phyloP scores from a whole-genome alignment of 2,329 filamentous ascomycete species.

The Akanthomyces dipterigenus region DNA sequence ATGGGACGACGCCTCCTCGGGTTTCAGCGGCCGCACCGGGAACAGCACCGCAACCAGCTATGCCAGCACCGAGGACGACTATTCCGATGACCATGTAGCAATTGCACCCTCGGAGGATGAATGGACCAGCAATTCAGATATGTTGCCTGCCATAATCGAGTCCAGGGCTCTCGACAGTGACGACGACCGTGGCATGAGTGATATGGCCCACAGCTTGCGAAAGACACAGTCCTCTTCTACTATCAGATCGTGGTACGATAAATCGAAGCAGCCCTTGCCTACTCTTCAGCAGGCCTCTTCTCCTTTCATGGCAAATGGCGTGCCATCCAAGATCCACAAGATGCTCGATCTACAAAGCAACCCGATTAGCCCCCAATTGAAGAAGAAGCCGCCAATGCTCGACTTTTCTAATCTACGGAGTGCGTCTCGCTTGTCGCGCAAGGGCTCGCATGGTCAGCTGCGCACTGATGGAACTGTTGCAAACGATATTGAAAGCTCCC shows the following conservation, averaged over 20 bases:
- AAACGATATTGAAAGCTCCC: slow-evolving; percentile 28
- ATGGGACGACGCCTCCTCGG: slow-evolving; percentile 39
- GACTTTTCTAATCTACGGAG: slow-evolving; percentile 41
- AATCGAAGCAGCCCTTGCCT: slow-evolving; percentile 47
- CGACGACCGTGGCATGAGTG: slow-evolving; percentile 22
- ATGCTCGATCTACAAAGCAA: slow-evolving; percentile 39
- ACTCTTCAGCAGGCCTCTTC: slow-evolving; percentile 53
- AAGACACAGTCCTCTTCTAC: slow-evolving; percentile 48
- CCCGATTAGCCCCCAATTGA: slow-evolving; percentile 19
- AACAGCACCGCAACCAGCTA: slow-evolving; percentile 32
- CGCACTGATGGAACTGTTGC: slow-evolving; percentile 27
- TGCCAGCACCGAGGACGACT: slow-evolving; percentile 18
- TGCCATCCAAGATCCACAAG: slow-evolving; percentile 40
- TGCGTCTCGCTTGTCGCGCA: slow-evolving; percentile 23
- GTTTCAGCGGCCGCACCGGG: slow-evolving; percentile 38
- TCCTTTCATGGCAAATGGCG: slow-evolving; percentile 51
- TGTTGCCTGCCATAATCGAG: slow-evolving; percentile 30
- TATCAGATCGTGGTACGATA: slow-evolving; percentile 52
- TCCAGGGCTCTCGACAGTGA: slow-evolving; percentile 17
- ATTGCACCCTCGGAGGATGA: slow-evolving; percentile 16
- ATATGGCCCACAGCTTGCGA: slow-evolving; percentile 36
- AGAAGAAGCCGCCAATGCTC: slow-evolving; percentile 41
- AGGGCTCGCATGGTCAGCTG: slow-evolving; percentile 23
- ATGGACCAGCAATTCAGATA: slow-evolving; percentile 43
- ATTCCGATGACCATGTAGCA: slow-evolving; percentile 18